Base-by-base conservation (phyloP, 2,329 filamentous ascomycete genomes). In the Trichoderma brevicompactum region DNA sequence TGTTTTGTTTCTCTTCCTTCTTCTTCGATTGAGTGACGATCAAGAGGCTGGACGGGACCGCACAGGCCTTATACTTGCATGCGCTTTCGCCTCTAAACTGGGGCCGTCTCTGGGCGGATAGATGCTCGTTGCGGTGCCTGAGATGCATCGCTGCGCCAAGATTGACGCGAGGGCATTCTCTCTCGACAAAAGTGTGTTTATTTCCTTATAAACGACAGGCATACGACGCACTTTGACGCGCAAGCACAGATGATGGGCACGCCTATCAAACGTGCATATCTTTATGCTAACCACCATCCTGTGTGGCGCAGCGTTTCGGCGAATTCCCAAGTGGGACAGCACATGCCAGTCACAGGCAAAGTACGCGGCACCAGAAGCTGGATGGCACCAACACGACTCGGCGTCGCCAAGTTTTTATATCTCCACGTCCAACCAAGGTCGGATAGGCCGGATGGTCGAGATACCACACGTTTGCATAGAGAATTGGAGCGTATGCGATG, bases 231-330 rank as follows among this genome's bases (percentile, higher is more conserved):
- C 23, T 5, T 5, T 2, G 23, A 49, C 23, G 28, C 28, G 7
- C 36, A 15, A 49, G 48, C 48, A 41, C 48, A 32, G 28, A 36
- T 19, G 32, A 34, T 52, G 9, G 38, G 48, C 46, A 49, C 56
- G 56, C 52, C 34, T 9, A 17, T 28, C 52, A 40, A 43, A 34
- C 54, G 36, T 13, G 40, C 59, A 44, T 43, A 34, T 63, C 49
- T 46, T 49, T 41, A 46, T 54, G 59, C 59, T 4, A 32, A 32
- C 44, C 34, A 17, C 34, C n/a, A 48, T 44, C 60, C 50, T 54
- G 9, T 17, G 60, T 63, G 60, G 60, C 60, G 60, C 60, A 63
- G 60, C 60, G 49, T 63, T 54, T 63, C 60, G 60, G 60, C 49
- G 60, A 38, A 54, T 46, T 28, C 48, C 60, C 49, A 44, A 46